phyloP scores from a whole-genome alignment of 176 grass and related monocot genomes.

The Eremochloa ophiuroides region DNA sequence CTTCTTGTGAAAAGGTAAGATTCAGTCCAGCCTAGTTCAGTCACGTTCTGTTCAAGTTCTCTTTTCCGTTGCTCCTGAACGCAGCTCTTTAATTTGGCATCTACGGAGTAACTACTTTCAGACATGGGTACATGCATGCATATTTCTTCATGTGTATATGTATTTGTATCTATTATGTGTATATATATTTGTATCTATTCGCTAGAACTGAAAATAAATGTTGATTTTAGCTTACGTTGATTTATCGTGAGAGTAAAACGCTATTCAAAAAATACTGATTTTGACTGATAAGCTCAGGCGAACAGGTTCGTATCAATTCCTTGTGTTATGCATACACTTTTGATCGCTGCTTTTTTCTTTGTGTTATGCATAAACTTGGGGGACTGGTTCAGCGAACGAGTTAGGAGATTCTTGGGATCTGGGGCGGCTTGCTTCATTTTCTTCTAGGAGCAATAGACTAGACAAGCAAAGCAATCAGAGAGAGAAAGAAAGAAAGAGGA shows the following conservation, averaged over 20 bases:
- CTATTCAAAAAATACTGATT: no score
- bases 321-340: not conserved
- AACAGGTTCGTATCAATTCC: not conserved
- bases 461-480: constrained; percentile 1
- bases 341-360: not conserved
- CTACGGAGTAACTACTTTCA: not conserved
- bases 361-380: no score
- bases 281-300: no score
- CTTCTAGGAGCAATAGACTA: no score
- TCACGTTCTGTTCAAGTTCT: not conserved
- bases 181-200: no score
- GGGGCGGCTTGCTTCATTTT: not conserved
- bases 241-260: no score
- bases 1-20: not conserved
- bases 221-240: no score
- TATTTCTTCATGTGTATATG: not conserved
- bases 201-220: no score
- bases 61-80: not conserved
- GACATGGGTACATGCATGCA: not conserved
- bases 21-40: not conserved
- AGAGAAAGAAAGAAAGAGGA: not conserved
- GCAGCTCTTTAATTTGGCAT: no score
- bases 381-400: not conserved
- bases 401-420: constrained; percentile 27
- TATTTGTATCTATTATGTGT: no score